Base-by-base conservation (phyloP, 176 grass and related monocot genomes). In the Aegilops bicornis region DNA sequence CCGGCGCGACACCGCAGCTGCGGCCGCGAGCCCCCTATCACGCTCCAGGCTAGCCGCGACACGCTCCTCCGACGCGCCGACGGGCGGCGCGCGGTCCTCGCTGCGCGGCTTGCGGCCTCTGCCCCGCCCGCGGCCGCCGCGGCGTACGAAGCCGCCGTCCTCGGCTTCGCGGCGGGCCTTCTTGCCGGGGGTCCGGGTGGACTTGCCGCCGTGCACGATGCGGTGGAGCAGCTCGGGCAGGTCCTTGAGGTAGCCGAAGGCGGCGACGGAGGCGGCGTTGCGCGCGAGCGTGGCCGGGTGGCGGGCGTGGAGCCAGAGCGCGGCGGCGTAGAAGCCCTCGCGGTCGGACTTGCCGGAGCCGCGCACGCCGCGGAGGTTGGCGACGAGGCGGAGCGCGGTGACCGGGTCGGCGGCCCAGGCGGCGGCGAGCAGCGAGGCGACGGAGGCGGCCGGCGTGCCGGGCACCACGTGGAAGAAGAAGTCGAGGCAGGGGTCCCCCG, bases 381-480 rank as follows among this genome's bases (percentile, higher is more conserved):
- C 94, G 16, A 85, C 83, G n/a, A 98, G 91, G 30, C 83, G 84
- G 30, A 98, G 93, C 16, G 93, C 87, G 14, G 87, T 87, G 59
- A 23, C 4, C 25, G 87, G 71, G 43, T 93, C 86, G 39, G 64
- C 20, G 3, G 69, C 76, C 95, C 95, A 98, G 2, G 93, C 92
- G 0, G 71, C 77, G 31, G 80, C 73, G 22, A 98, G 89, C 11
- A 95, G 91, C 9, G 45, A 19, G 3, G 60, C 69, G 8, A 93
- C 66, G 37, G 75, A 85, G 0, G 52, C 10, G 13, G 64, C 42
- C 4, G 76, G 45, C 1, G 95, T 90, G 62, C 62, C 85, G 17
- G 95, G 89, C 54, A 93, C 87, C 24, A 95, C 86, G 50, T 93
- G 93, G 88, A 94, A 95, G 85, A 98, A 98, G 87, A 95, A 98